Evolutionary conservation across 2,329 filamentous ascomycete species (phyloP).

Genomic region (Aspergillus hortae): DNA sequence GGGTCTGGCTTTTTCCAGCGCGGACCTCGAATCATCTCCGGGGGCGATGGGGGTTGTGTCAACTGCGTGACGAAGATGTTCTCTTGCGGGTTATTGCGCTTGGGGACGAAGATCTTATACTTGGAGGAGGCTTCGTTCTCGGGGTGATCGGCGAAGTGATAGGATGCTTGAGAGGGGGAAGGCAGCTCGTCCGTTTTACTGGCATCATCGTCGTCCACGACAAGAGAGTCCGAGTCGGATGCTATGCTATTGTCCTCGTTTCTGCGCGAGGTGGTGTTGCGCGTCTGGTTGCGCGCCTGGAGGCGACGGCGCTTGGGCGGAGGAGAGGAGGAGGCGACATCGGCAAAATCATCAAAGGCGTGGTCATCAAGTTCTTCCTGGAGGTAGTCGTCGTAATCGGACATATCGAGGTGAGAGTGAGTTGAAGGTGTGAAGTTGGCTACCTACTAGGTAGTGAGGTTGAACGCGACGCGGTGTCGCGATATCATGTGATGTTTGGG

Average conservation of each 20-base stretch:
- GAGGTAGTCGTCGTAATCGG: slow-evolving; percentile 28
- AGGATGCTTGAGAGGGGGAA: slow-evolving; percentile 13
- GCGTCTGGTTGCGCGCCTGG: neutral
- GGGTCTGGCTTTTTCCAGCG: slow-evolving; percentile 47
- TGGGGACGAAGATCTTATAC: slow-evolving; percentile 41
- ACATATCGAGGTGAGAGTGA: slow-evolving; percentile 21
- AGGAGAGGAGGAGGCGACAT: slow-evolving; percentile 19
- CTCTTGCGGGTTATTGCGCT: slow-evolving; percentile 35
- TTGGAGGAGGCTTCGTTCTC: slow-evolving; percentile 27
- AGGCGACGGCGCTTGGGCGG: slow-evolving; percentile 35
- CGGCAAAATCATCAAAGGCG: slow-evolving; percentile 21
- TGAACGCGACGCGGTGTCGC: slow-evolving; percentile 16
- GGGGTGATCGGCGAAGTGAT: slow-evolving; percentile 15
- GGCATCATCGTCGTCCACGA: slow-evolving; percentile 13
- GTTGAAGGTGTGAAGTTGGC: neutral
- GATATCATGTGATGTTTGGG: slow-evolving; percentile 13
- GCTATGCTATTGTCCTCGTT: slow-evolving; percentile 11
- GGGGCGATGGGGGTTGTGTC: slow-evolving; percentile 48
- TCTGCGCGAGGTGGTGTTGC: neutral
- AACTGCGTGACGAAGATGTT: slow-evolving; percentile 48
- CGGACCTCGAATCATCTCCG: slow-evolving; percentile 49
- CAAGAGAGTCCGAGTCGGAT: slow-evolving; percentile 18
- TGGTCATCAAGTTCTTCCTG: slow-evolving; percentile 27
- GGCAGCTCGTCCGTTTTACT: slow-evolving; percentile 15
- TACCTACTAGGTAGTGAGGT: neutral